Percentiles rank a stretch among this genome's conserved stretches.
Conservation (phyloP, 1,139 yeast species). For the Taphrina wiesneri region DNA sequence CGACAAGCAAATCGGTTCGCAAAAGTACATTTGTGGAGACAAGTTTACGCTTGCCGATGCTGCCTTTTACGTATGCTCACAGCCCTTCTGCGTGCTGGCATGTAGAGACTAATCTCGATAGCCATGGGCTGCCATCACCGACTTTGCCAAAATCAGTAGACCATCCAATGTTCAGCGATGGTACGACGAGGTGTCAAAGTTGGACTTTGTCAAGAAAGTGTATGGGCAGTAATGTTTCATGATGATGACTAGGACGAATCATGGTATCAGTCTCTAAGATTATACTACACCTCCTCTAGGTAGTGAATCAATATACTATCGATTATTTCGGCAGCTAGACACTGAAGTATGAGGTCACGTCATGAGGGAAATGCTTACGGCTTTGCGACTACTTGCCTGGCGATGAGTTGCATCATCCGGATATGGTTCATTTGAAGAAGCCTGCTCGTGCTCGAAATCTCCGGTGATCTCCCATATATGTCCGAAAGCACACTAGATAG, state of each 20-base stretch:
- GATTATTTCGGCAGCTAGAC: neutral
- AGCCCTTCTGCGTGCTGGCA: neutral
- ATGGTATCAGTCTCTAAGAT: neutral
- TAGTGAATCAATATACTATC: neutral
- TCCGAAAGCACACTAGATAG: no score
- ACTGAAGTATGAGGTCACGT: neutral
- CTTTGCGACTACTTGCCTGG: neutral
- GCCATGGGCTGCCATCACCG: slow-evolving; percentile 8
- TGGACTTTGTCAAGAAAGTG: slow-evolving; percentile 8
- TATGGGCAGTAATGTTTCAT: neutral
- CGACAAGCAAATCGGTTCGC: slow-evolving; percentile 7
- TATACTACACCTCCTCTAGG: neutral
- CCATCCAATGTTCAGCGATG: slow-evolving; percentile 8
- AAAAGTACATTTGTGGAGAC: neutral
- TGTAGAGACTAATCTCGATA: neutral
- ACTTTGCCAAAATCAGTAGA: neutral
- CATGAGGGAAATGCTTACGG: neutral
- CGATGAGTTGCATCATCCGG: neutral
- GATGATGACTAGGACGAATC: neutral
- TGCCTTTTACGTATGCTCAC: slow-evolving; percentile 7
- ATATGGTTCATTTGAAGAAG: no score
- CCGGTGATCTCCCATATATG: no score
- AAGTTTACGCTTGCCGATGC: slow-evolving; percentile 18
- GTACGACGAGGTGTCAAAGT: slow-evolving; percentile 1
- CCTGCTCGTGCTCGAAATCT: no score